phyloP scores from a whole-genome alignment of 2,329 filamentous ascomycete genomes.

The Fusarium pininemorale region DNA sequence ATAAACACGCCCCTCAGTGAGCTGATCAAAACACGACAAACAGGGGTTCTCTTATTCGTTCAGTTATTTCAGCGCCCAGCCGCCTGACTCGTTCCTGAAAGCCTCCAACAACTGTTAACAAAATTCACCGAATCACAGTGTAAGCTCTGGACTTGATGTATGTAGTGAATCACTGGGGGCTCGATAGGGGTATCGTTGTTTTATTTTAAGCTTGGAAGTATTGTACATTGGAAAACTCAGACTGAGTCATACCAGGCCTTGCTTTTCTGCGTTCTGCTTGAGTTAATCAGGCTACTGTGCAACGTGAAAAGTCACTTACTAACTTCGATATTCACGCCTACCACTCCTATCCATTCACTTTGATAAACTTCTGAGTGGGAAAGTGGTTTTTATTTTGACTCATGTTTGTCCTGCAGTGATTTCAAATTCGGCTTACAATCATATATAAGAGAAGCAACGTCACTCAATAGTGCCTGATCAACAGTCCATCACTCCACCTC shows the following conservation, averaged over 20 bases:
- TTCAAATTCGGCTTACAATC: background rate
- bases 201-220: background rate
- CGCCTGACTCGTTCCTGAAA: slow-evolving; percentile 6
- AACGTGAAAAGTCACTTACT: background rate
- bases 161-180: background rate
- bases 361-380: background rate
- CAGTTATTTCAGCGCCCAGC: slow-evolving; percentile 1
- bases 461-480: slow-evolving; percentile 18
- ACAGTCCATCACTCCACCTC: background rate
- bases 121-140: background rate
- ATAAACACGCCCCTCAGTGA: slow-evolving; percentile 8
- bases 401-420: background rate
- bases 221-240: background rate
- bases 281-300: background rate
- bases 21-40: slow-evolving; percentile 34
- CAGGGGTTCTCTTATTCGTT: slow-evolving; percentile 26
- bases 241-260: slow-evolving; percentile 3
- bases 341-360: background rate
- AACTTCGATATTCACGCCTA: background rate
- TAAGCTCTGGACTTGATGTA: background rate
- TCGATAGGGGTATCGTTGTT: background rate
- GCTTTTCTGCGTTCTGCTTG: background rate
- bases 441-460: background rate
- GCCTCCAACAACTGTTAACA: background rate
- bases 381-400: background rate